Base-by-base conservation (phyloP, 2,329 filamentous ascomycete species). In the Reticulascus tulasneorum region DNA sequence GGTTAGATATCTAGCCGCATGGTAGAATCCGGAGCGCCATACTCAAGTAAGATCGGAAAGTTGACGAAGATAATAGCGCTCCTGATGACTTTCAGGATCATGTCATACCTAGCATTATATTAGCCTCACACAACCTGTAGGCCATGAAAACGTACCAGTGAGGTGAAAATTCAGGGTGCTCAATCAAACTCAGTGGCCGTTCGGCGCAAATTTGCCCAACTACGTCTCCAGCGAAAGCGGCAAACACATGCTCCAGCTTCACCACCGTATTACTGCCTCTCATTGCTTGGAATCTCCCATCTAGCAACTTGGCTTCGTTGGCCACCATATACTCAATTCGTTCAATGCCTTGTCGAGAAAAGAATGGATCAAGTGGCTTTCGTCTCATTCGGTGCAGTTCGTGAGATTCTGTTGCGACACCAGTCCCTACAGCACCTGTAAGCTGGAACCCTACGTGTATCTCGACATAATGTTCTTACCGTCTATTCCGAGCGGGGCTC, bases 361-460 rank as follows among this genome's bases (percentile, higher is more conserved):
- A 63, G 46, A 60, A 63, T 22, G 50, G 58, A 6, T 50, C 45
- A 5, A 62, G 26, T 0, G 57, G 50, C 2, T 38, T 51, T 16
- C 52, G 54, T 7, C 59, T 51, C 31, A 53, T 37, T 7, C 55
- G 55, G 35, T 63, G 59, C 5, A 58, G 20, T 16, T 62, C 56
- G 29, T 64, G 58, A 11, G 41, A 54, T 29, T 47, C 32, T 25
- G 45, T 54, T 15, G 47, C 46, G 33, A 52, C n/a, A n/a, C n/a
- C n/a, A n/a, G n/a, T n/a, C n/a, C n/a, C n/a, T n/a, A n/a, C n/a
- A n/a, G n/a, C n/a, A n/a, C n/a, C n/a, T n/a, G n/a, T n/a, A n/a
- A n/a, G n/a, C n/a, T 31, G 29, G 5, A 22, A 29, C 9, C 28
- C 28, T 29, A 12, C 2, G 12, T 12, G 9, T n/a, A 20, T 11